Evolutionary conservation across 108 stramenopile genomes (phyloP), one percentile per base, ranked within the genome.

Genomic region (Fragilaria crotonensis): DNA sequence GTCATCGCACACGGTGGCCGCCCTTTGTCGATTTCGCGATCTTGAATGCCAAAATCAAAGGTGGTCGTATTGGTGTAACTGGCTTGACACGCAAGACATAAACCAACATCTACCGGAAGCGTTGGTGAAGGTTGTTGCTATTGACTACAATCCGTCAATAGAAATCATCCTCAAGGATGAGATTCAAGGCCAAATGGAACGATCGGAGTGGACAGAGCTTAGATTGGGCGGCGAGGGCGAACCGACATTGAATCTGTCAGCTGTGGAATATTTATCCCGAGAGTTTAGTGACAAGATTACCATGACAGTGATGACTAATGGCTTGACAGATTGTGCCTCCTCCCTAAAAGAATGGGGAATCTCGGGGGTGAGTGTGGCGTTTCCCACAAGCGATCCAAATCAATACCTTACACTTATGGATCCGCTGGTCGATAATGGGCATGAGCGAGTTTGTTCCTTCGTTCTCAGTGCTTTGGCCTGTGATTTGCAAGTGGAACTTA

Each of bases 181-280:
- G n/a, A n/a, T n/a, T n/a, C n/a, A n/a, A n/a, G n/a, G n/a, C n/a
- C n/a, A n/a, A n/a, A n/a, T n/a, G n/a, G n/a, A n/a, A n/a, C n/a
- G n/a, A n/a, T n/a, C n/a, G n/a, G n/a, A n/a, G n/a, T n/a, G n/a
- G n/a, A n/a, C n/a, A n/a, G n/a, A n/a, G n/a, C n/a, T n/a, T n/a
- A n/a, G n/a, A n/a, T n/a, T n/a, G n/a, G 77, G 75, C 1, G 85
- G 85, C 33, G 85, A 87, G 66, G 85, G 85, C 11, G 85, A 89
- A 52, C 83, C 87, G 2, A 84, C 81, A 9, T 59, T 89, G 31
- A 71, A 83, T 48, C 59, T 80, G 70, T 63, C 69, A n/a, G 71
- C 79, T 26, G 41, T 80, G n/a, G 30, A 78, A 22, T 50, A 73
- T 26, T 66, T 60, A 26, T 62, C 55, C 19, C 47, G 57, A 31